Evolutionary conservation across 2,329 filamentous ascomycete species (phyloP).

Genomic region (Colletotrichum aenigma): DNA sequence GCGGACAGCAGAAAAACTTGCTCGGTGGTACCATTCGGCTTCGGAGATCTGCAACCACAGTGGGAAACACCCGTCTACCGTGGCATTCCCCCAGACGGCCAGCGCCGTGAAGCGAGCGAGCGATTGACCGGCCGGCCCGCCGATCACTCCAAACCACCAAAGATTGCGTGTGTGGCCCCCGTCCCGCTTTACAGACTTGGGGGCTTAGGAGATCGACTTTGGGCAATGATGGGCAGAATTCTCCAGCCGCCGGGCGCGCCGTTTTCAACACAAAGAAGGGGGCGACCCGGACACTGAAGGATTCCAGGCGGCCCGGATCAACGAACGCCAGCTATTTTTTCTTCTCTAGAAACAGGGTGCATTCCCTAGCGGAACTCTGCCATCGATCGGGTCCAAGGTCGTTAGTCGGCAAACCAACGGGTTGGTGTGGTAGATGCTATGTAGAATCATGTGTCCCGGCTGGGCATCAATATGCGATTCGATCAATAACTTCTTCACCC

Average conservation of each 20-base stretch:
- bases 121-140: slow-evolving; percentile 6
- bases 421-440: background rate
- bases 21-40: background rate
- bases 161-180: background rate
- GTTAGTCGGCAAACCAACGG: background rate
- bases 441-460: background rate
- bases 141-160: background rate
- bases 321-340: background rate
- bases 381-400: background rate
- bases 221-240: slow-evolving; percentile 4
- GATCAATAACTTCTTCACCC: background rate
- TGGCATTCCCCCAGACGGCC: slow-evolving; percentile 6
- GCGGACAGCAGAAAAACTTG: background rate
- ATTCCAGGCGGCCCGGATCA: background rate
- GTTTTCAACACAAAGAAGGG: background rate
- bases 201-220: background rate
- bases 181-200: slow-evolving; percentile 9
- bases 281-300: background rate
- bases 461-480: background rate
- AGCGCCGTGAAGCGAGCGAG: slow-evolving; percentile 6
- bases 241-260: slow-evolving; percentile 4
- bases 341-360: background rate
- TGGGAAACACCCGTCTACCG: background rate
- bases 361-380: background rate
- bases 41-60: background rate